phyloP scores from a whole-genome alignment of 2,329 filamentous ascomycete genomes.

The Chaetomiaceae sp. region DNA sequence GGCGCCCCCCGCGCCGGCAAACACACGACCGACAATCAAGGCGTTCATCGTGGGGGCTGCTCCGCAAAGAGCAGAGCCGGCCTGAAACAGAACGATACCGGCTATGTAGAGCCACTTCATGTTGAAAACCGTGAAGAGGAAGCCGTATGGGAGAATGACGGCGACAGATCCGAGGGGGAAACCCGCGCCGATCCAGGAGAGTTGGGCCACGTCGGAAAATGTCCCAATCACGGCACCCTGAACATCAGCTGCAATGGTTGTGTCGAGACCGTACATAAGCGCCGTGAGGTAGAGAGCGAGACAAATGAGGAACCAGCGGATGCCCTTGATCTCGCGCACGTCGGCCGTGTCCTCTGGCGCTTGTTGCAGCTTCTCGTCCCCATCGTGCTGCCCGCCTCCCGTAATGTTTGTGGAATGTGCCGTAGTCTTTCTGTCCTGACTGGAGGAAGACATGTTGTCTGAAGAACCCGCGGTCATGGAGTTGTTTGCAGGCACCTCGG shows the following conservation, averaged over 20 bases:
- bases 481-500: too few relatives aligned
- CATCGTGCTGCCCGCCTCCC: too few relatives aligned
- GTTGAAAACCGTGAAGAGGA: slow-evolving; percentile 38
- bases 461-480: too few relatives aligned
- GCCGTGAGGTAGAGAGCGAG: slow-evolving; percentile 13
- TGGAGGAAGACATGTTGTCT: too few relatives aligned
- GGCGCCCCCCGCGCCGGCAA: slow-evolving; percentile 41
- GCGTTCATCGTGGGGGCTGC: slow-evolving; percentile 40
- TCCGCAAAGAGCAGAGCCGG: slow-evolving; percentile 38
- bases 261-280: slow-evolving; percentile 36
- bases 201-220: slow-evolving; percentile 34
- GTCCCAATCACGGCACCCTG: slow-evolving; percentile 36
- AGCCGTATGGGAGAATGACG: slow-evolving; percentile 20
- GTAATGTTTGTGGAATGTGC: too few relatives aligned
- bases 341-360: too few relatives aligned
- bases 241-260: slow-evolving; percentile 42
- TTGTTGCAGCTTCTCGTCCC: too few relatives aligned
- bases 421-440: too few relatives aligned
- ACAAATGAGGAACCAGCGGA: background rate
- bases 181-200: slow-evolving; percentile 37
- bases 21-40: slow-evolving; percentile 43
- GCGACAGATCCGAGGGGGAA: background rate
- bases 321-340: too few relatives aligned
- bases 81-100: slow-evolving; percentile 23
- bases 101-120: slow-evolving; percentile 36